Evolutionary conservation across 441 rosid species (phyloP), one percentile per base, ranked within the genome.

Genomic region (Corymbia citriodora): DNA sequence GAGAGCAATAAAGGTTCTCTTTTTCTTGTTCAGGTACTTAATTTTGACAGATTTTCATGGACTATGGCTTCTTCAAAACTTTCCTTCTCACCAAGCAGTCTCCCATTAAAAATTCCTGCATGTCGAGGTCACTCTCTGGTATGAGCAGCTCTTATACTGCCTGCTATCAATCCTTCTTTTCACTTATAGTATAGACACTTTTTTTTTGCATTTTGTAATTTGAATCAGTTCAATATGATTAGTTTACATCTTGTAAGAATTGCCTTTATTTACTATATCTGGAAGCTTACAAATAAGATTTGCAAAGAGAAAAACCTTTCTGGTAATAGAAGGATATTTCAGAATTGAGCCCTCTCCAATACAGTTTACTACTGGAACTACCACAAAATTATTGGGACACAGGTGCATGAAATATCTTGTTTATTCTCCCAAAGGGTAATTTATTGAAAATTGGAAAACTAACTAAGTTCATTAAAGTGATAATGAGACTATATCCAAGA

Each of bases 121-220:
- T 97, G 99, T 99, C 97, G 93, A 93, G 99, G 99, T 93, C 99
- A 97, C 89, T 90, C 97, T 94, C 94, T 98, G 99, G 99, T 98
- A 96, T 88, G 40, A 59, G 23, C 53, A 7, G 17, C 23, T 91
- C 49, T 87, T 31, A 31, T 45, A 36, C 11, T 17, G 53, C 85
- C 31, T 57, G 33, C 88, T n/a, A 50, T n/a, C 45, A 49, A 48
- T 29, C 52, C 89, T 87, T 90, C 65, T 45, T 88, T 36, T 82
- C 55, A 40, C 29, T 21, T 21, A n/a, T 23, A 14, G 27, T 40
- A 48, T 33, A 21, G 13, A 14, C 7, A 16, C 88, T 36, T 55
- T 4, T 87, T 15, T 36, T 14, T 13, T 11, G 17, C 10, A 2
- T 79, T 40, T 45, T 12, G 10, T 79, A 12, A 45, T 79, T 79